These are phyloP conservation scores for Penicillium decumbens DNA, from an alignment of 2,329 filamentous ascomycete species.

Conservation along the genomic window DNA sequence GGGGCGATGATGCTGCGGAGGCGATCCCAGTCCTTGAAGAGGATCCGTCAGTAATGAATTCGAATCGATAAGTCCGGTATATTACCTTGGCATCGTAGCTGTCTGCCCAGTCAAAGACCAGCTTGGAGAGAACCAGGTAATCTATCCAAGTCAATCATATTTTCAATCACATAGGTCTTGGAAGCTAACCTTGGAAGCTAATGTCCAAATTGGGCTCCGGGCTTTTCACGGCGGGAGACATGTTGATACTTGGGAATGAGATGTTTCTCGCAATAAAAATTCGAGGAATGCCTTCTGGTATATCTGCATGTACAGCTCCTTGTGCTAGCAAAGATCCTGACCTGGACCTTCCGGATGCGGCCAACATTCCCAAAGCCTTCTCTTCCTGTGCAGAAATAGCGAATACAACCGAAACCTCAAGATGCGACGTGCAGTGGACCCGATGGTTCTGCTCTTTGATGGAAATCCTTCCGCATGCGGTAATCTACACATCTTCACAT, in stretches of 20 bases:
- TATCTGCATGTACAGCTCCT: not conserved
- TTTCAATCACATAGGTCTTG: not conserved
- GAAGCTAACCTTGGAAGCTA: slow-evolving; percentile 23
- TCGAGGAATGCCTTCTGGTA: not conserved
- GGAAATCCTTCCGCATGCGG: slow-evolving; percentile 18
- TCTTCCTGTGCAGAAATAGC: not conserved
- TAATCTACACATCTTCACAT: not conserved
- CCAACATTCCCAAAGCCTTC: not conserved
- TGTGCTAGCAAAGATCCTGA: not conserved
- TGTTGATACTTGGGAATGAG: not conserved
- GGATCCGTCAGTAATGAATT: not conserved
- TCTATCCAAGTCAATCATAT: slow-evolving; percentile 26
- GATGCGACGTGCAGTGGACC: slow-evolving; percentile 7
- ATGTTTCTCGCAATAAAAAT: not conserved
- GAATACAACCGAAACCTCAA: slow-evolving; percentile 11
- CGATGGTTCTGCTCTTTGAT: not conserved
- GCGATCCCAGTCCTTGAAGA: slow-evolving; percentile 38
- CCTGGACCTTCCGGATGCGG: not conserved
- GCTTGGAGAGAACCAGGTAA: slow-evolving; percentile 31
- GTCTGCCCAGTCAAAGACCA: slow-evolving; percentile 44
- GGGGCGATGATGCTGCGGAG: slow-evolving; percentile 44
- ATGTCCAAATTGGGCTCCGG: slow-evolving; percentile 39
- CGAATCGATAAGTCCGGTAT: not conserved
- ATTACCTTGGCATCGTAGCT: slow-evolving; percentile 44
- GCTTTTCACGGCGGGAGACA: slow-evolving; percentile 22